These are phyloP conservation scores for Starmerella etchellsii DNA, from an alignment of 805 yeast species.

Conservation along the genomic window DNA sequence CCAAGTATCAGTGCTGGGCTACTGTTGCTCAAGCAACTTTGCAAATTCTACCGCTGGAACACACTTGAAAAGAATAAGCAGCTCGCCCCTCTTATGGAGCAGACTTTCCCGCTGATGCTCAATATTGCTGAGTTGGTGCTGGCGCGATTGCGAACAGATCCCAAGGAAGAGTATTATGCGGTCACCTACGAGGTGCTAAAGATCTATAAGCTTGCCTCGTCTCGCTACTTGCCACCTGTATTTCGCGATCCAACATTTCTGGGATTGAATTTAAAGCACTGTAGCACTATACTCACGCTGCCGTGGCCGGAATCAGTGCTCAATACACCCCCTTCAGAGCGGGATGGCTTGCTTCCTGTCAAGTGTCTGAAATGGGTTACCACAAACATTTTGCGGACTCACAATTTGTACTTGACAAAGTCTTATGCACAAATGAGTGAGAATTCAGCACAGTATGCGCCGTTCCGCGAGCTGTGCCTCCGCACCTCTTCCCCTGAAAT, in stretches of 20 bases:
- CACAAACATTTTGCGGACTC: constrained; percentile 60
- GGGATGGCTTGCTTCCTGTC: constrained; percentile 42
- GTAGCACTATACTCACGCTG: constrained; percentile 64
- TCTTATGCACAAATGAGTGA: constrained; percentile 20
- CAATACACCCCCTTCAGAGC: constrained; percentile 33
- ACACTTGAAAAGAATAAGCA: constrained; percentile 41
- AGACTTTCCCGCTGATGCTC: constrained; percentile 51
- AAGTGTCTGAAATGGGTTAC: constrained; percentile 83
- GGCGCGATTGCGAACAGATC: constrained; percentile 16
- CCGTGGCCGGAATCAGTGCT: constrained; percentile 42
- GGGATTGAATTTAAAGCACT: constrained; percentile 34
- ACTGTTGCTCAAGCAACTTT: constrained; percentile 54
- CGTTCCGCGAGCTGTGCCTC: constrained; percentile 44
- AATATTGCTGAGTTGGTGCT: constrained; percentile 45
- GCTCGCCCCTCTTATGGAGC: constrained; percentile 40
- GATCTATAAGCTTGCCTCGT: constrained; percentile 60
- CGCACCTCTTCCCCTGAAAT: constrained; percentile 61
- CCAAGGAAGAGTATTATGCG: constrained; percentile 40
- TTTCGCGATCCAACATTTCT: constrained; percentile 44
- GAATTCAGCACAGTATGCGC: constrained; percentile 38
- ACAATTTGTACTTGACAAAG: constrained; percentile 47
- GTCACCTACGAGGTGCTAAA: constrained; percentile 64
- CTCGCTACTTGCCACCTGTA: constrained; percentile 40
- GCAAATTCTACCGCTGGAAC: constrained; percentile 60
- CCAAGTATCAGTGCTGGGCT: constrained; percentile 52